Evolutionary conservation across 1,139 yeast genomes (phyloP).

Genomic region (Geotrichum candidum): DNA sequence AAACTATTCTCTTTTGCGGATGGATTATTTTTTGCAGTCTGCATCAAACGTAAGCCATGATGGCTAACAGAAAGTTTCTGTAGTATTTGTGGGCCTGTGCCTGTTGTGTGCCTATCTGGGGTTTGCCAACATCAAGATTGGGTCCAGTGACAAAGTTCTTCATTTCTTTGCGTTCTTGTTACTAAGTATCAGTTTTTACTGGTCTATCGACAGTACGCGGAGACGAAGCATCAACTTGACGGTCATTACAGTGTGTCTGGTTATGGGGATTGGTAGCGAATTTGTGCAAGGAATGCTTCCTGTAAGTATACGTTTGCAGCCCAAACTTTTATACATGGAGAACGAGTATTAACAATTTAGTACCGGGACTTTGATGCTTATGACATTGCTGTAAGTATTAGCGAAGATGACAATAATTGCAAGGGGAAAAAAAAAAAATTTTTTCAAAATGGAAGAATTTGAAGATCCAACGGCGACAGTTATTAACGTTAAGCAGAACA

Average conservation of each 20-base stretch:
- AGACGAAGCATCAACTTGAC: conserved; percentile 42
- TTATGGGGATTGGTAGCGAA: conserved; percentile 50
- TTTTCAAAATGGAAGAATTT: background rate
- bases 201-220: conserved; percentile 44
- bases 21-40: background rate
- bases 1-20: background rate
- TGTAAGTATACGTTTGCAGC: conserved; percentile 18
- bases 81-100: conserved; percentile 31
- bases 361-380: conserved; percentile 35
- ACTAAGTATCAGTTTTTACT: conserved; percentile 50
- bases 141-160: conserved; percentile 46
- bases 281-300: conserved; percentile 40
- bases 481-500: conserved; percentile 24
- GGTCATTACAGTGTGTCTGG: conserved; percentile 40
- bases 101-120: conserved; percentile 41
- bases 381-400: conserved; percentile 32
- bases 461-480: too few relatives aligned
- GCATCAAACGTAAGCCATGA: background rate
- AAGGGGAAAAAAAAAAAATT: conserved; percentile 8
- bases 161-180: conserved; percentile 49
- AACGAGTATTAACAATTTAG: conserved; percentile 5
- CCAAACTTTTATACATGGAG: background rate
- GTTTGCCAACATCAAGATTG: conserved; percentile 44
- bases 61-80: background rate
- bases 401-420: background rate